phyloP scores from a whole-genome alignment of 2,329 filamentous ascomycete genomes.

The Mariannaea sp. region DNA sequence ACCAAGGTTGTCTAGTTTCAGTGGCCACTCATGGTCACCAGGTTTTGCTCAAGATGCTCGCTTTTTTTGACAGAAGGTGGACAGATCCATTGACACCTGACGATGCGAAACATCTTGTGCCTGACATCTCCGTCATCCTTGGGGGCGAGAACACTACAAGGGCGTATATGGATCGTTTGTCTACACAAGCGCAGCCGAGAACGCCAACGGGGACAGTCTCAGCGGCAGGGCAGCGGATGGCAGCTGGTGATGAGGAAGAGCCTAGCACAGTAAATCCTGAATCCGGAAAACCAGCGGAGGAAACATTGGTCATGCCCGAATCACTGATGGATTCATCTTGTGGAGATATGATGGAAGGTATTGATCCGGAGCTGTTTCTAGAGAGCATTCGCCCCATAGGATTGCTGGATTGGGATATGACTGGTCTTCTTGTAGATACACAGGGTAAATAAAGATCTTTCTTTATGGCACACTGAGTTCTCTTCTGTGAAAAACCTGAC shows the following conservation, averaged over 20 bases:
- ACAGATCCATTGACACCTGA: background rate
- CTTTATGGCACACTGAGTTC: no score
- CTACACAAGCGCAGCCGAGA: background rate
- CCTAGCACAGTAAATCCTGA: background rate
- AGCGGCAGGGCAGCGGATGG: background rate
- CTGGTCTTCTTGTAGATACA: constrained; percentile 10
- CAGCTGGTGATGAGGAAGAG: background rate
- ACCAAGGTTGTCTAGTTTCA: constrained; percentile 13
- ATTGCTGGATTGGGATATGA: constrained; percentile 21
- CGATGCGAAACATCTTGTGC: constrained; percentile 7
- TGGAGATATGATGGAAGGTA: background rate
- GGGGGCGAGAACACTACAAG: constrained; percentile 17
- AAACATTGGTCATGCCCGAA: background rate
- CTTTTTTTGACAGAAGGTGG: constrained; percentile 5
- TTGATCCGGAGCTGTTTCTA: constrained; percentile 12
- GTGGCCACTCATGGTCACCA: constrained; percentile 18
- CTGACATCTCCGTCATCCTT: constrained; percentile 16
- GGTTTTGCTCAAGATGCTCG: constrained; percentile 18
- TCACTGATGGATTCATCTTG: background rate
- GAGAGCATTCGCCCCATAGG: constrained; percentile 12
- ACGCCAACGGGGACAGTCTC: constrained; percentile 1
- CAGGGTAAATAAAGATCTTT: background rate
- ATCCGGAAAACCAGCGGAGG: background rate
- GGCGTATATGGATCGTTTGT: constrained; percentile 15
- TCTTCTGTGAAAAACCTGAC: no score